phyloP scores from a whole-genome alignment of 768 basidiomycete species.

The Daedaleopsis sinensis region DNA sequence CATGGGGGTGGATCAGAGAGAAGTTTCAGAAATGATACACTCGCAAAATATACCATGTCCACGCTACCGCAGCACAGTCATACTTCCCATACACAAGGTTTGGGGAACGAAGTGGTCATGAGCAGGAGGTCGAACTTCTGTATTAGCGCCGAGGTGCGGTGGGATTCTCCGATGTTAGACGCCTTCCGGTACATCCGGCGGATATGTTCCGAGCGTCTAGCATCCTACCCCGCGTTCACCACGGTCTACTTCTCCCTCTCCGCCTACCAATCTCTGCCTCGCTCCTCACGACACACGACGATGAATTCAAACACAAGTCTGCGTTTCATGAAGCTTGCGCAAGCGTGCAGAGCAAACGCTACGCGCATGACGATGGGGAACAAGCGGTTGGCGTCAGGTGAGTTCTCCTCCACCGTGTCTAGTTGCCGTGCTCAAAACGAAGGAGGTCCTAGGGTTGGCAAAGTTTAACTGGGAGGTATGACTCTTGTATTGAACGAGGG shows the following conservation, averaged over 20 bases:
- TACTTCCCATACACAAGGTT: neutral
- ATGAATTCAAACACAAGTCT: neutral
- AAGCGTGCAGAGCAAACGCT: neutral
- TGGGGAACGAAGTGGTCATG: neutral
- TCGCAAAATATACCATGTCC: neutral
- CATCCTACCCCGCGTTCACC: slow-evolving; percentile 8
- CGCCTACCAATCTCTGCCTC: neutral
- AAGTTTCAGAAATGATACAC: neutral
- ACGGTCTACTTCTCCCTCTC: neutral
- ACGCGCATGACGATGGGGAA: neutral
- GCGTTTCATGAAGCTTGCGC: neutral
- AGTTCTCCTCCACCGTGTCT: neutral
- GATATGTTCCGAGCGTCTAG: slow-evolving; percentile 13
- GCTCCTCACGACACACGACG: too few species aligned
- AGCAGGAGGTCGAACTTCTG: neutral
- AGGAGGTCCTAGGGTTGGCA: slow-evolving; percentile 17
- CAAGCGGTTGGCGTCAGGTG: slow-evolving; percentile 1
- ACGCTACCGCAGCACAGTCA: slow-evolving; percentile 10
- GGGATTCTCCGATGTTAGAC: neutral
- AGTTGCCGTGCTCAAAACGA: too few species aligned
- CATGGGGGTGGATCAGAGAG: neutral
- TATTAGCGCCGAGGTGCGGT: too few species aligned
- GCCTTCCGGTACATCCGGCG: slow-evolving; percentile 13
- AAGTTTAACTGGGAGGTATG: slow-evolving; percentile 36
- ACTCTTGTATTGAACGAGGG: neutral